phyloP scores from a whole-genome alignment of 345 rosid species.

The Abelmoschus esculentus region DNA sequence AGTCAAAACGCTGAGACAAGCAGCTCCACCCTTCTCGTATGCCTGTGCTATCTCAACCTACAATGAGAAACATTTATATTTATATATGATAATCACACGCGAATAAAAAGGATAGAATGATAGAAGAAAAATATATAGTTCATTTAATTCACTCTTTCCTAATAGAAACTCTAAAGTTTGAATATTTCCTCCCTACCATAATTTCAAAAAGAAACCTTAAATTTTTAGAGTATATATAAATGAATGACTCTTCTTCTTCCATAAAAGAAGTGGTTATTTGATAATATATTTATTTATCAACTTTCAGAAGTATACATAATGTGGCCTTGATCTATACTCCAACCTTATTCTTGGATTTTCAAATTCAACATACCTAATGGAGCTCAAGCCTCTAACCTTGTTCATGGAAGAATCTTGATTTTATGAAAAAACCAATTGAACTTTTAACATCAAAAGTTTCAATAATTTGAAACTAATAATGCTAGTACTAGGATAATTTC shows the following conservation, averaged over 20 bases:
- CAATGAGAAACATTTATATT: slow-evolving; percentile 7
- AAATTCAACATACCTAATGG: too few relatives aligned
- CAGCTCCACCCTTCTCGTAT: slow-evolving; percentile 92
- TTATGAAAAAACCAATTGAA: not conserved
- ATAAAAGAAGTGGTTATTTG: not conserved
- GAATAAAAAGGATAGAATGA: not conserved
- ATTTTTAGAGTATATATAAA: not conserved
- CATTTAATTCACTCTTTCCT: not conserved
- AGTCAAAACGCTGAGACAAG: slow-evolving; percentile 89
- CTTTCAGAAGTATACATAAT: not conserved
- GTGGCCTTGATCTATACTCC: not conserved
- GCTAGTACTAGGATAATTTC: not conserved
- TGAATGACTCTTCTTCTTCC: not conserved
- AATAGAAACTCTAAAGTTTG: not conserved
- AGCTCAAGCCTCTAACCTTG: not conserved
- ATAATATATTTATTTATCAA: not conserved
- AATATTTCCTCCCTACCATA: not conserved
- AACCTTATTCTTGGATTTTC: too few relatives aligned
- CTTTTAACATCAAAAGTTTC: not conserved
- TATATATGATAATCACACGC: not conserved
- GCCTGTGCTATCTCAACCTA: slow-evolving; percentile 81
- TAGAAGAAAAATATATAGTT: not conserved
- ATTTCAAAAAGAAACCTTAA: not conserved
- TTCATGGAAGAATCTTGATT: not conserved
- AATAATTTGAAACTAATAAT: not conserved